A percentile compares a stretch with the other conserved stretches of the same genome.
Conservation (phyloP, 75 land plant species). For the Larix kaempferi region DNA sequence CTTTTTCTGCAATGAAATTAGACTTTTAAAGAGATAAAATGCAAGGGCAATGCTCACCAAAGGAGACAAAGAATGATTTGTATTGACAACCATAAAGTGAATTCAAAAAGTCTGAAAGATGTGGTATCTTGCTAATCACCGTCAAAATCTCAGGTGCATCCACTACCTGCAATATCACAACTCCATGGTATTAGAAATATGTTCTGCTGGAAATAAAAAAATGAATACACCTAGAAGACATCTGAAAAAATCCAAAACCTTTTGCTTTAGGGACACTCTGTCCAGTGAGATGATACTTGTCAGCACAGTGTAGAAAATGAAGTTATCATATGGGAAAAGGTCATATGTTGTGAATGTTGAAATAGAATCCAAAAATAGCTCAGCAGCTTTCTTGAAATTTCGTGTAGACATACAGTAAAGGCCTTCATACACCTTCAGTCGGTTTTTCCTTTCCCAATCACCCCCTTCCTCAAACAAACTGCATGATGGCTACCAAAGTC, state of each 20-base stretch:
- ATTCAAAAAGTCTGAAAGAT: slow-evolving; percentile 90
- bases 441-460: slow-evolving; percentile 99
- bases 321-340: slow-evolving; percentile 89
- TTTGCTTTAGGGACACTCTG: slow-evolving; percentile 89
- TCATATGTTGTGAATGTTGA: slow-evolving; percentile 99
- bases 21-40: neutral
- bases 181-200: neutral
- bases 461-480: slow-evolving; percentile 98
- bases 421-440: slow-evolving; percentile 97
- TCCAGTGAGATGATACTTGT: slow-evolving; percentile 96
- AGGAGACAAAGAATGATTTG: slow-evolving; percentile 84
- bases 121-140: slow-evolving; percentile 85
- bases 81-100: slow-evolving; percentile 92
- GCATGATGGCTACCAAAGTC: slow-evolving; percentile 2
- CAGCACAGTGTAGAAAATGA: slow-evolving; percentile 93
- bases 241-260: slow-evolving; percentile 36
- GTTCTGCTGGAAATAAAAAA: neutral
- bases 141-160: slow-evolving; percentile 98
- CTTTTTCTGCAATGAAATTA: neutral
- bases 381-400: slow-evolving; percentile 94
- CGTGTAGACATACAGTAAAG: slow-evolving; percentile 94
- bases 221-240: neutral
- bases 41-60: slow-evolving; percentile 49
- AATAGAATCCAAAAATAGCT: slow-evolving; percentile 88
- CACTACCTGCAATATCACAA: slow-evolving; percentile 60